phyloP scores from a whole-genome alignment of 257 asterid genomes.

The Salvia miltiorrhiza region DNA sequence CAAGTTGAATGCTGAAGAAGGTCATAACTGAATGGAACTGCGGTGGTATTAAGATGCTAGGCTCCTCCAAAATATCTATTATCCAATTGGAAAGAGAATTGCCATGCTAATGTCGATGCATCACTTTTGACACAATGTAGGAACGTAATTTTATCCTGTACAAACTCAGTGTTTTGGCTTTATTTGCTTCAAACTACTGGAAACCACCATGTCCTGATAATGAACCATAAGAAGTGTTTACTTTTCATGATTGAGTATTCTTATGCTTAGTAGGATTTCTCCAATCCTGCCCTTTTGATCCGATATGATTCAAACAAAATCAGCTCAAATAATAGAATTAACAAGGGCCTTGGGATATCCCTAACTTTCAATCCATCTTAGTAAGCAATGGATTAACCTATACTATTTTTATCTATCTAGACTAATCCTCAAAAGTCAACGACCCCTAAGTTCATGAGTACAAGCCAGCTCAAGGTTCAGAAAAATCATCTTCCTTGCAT shows the following conservation, averaged over 20 bases:
- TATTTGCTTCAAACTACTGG: constrained; percentile 1
- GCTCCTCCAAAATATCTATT: not conserved
- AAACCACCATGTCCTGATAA: not conserved
- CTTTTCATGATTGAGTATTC: too few species aligned
- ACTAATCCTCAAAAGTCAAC: not conserved
- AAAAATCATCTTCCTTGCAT: not conserved
- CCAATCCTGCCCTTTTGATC: too few species aligned
- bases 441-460: not conserved
- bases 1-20: not conserved
- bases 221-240: too few species aligned
- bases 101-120: not conserved
- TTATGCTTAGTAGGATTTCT: too few species aligned
- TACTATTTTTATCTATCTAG: too few species aligned
- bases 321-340: too few species aligned
- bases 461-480: not conserved
- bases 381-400: too few species aligned
- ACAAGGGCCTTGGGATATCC: too few species aligned
- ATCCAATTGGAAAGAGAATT: not conserved
- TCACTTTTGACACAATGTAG: not conserved
- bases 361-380: too few species aligned
- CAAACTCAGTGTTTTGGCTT: not conserved
- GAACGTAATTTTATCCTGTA: not conserved
- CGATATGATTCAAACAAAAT: too few species aligned
- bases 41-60: not conserved
- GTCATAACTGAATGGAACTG: not conserved